phyloP scores from a whole-genome alignment of 176 grass and related monocot species.

The Eleusine coracana region DNA sequence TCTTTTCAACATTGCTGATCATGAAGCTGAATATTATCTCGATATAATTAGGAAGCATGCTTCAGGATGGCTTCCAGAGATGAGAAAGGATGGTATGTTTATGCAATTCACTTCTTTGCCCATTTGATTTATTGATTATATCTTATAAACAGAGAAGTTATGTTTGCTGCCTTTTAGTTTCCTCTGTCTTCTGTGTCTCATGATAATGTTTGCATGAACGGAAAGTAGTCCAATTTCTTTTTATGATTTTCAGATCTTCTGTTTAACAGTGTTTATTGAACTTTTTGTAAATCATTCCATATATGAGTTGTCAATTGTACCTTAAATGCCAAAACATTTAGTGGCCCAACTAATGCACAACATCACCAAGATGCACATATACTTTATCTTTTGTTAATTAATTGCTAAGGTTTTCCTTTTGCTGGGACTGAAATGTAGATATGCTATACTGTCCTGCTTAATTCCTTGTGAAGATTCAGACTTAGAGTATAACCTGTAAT shows the following conservation, averaged over 20 bases:
- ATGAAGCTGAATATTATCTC: slow-evolving; percentile 88
- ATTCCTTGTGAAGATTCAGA: slow-evolving; percentile 19
- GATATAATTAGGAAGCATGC: slow-evolving; percentile 90
- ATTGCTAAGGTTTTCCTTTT: background rate
- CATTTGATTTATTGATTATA: slow-evolving; percentile 10
- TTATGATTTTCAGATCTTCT: background rate
- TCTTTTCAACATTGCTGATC: slow-evolving; percentile 89
- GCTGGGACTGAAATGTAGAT: background rate
- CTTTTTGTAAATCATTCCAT: background rate
- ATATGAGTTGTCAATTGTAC: background rate
- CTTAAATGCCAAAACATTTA: background rate
- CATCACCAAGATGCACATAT: background rate
- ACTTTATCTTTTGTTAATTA: background rate
- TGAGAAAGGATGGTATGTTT: slow-evolving; percentile 84
- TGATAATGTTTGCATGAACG: slow-evolving; percentile 1
- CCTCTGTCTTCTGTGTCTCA: background rate
- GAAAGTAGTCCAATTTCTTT: background rate
- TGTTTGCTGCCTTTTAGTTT: slow-evolving; percentile 7
- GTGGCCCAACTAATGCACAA: background rate
- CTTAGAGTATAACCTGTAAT: background rate
- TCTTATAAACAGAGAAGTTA: background rate
- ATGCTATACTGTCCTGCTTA: background rate
- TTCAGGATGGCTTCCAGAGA: slow-evolving; percentile 81
- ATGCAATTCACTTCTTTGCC: background rate
- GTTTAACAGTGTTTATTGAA: background rate